Base-by-base conservation (phyloP, 129 eudicot species). In the Erigeron canadensis region DNA sequence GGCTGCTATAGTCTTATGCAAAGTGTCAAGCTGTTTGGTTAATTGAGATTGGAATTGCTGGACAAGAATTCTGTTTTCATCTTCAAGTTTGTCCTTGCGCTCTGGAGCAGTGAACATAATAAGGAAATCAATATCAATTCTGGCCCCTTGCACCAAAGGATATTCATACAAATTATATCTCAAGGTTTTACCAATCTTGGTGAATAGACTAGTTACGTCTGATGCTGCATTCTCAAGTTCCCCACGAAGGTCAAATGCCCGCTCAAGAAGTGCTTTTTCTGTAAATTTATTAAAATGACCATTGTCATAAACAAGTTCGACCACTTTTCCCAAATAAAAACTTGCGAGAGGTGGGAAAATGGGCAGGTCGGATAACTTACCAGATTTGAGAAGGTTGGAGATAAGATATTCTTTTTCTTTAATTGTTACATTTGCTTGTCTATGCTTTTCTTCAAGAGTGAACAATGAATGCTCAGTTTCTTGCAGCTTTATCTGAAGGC, bases 61-160 rank as follows among this genome's bases (percentile, higher is more conserved):
- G 70, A 95, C 80, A 34, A 90, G 97, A 77, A 75, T 72, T 84
- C 86, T 84, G 82, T 95, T 95, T 59, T 75, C 96, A 69, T 88
- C 93, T 82, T 95, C 99, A 67, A 95, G 90, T 85, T 90, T 95
- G 81, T 95, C 97, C 75, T 95, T 95, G 73, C 93, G 88, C 86
- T 95, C 99, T 95, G 80, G 7, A 63, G 68, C 22, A 63, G 53
- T 38, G 23, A 77, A 18, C 54, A 76, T 59, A 55, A 34, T 58
- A 37, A n/a, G 37, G 18, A 34, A 37, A 57, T 57, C 19, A n/a
- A n/a, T n/a, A n/a, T n/a, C n/a, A 17, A 6, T 67, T 56, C 72
- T 56, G n/a, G 60, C 48, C 28, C 45, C 10, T 61, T 34, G 38
- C 44, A 1, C 45, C 13, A 34, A 61, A 61, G 34, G 21, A 61